These are phyloP conservation scores for Allium fistulosum DNA, from an alignment of 106 monocot species.

Conservation along the genomic window DNA sequence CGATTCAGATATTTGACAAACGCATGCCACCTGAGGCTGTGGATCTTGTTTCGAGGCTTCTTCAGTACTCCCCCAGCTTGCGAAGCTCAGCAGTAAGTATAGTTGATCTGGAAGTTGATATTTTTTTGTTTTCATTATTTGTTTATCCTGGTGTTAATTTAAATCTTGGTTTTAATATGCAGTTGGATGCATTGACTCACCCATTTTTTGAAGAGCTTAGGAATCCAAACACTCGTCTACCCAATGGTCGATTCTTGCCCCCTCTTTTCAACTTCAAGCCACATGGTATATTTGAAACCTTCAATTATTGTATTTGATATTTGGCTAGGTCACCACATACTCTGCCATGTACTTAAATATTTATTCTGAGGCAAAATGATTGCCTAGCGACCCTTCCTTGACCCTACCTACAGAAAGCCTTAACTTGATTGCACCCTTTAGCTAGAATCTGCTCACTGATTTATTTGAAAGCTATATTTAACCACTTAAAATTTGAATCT, in stretches of 20 bases:
- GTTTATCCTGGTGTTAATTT: not conserved
- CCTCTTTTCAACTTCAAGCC: constrained; percentile 64
- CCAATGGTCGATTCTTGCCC: constrained; percentile 48
- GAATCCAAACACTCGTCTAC: constrained; percentile 42
- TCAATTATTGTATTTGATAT: not conserved
- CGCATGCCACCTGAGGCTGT: constrained; percentile 14
- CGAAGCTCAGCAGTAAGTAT: constrained; percentile 11
- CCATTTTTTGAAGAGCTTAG: constrained; percentile 58
- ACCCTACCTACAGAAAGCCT: too few species aligned
- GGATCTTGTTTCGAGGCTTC: constrained; percentile 10
- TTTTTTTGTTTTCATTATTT: not conserved
- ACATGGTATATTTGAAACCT: constrained; percentile 23
- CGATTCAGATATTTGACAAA: constrained; percentile 12
- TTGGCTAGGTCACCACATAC: not conserved
- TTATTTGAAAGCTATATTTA: too few species aligned
- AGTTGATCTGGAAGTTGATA: not conserved
- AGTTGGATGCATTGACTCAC: constrained; percentile 54
- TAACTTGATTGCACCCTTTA: too few species aligned
- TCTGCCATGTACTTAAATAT: too few species aligned
- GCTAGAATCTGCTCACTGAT: too few species aligned
- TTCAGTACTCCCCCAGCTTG: constrained; percentile 11
- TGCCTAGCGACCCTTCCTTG: too few species aligned
- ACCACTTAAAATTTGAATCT: too few species aligned
- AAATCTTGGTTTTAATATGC: not conserved
- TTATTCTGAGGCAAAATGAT: too few species aligned